phyloP scores from a whole-genome alignment of 2,329 filamentous ascomycete species.

The Fusarium buxicola region DNA sequence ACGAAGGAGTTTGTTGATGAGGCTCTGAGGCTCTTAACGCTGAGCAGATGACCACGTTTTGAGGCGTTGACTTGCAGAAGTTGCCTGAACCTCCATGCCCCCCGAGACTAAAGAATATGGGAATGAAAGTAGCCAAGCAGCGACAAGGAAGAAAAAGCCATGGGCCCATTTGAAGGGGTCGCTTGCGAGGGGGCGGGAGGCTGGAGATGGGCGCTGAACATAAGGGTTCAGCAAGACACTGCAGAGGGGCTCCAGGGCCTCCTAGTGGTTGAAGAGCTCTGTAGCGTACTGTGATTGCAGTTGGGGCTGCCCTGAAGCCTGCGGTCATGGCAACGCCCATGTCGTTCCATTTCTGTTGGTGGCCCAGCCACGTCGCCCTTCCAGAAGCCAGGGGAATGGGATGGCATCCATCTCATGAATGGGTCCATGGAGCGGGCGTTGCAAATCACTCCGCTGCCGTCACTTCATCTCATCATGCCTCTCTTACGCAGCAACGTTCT shows the following conservation, averaged over 20 bases:
- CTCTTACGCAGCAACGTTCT: slow-evolving; percentile 1
- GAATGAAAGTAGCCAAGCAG: neutral
- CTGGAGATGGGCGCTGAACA: slow-evolving; percentile 15
- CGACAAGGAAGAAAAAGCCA: neutral
- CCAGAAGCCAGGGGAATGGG: slow-evolving; percentile 18
- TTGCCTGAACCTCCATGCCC: too few species aligned
- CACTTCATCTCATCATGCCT: slow-evolving; percentile 12
- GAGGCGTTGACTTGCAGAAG: slow-evolving; percentile 3
- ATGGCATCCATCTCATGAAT: slow-evolving; percentile 3
- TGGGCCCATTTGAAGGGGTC: slow-evolving; percentile 13
- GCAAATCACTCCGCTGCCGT: slow-evolving; percentile 20
- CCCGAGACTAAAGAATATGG: neutral
- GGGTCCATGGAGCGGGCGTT: slow-evolving; percentile 12
- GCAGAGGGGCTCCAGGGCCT: slow-evolving; percentile 7
- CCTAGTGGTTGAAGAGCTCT: slow-evolving; percentile 23
- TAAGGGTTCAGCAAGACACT: slow-evolving; percentile 15
- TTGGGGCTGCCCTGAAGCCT: slow-evolving; percentile 8
- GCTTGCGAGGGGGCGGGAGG: slow-evolving; percentile 32
- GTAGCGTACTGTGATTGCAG: slow-evolving; percentile 20
- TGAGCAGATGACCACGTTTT: neutral
- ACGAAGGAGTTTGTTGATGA: slow-evolving; percentile 2
- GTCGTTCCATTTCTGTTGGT: slow-evolving; percentile 11
- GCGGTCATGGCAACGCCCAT: slow-evolving; percentile 22
- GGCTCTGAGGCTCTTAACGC: neutral
- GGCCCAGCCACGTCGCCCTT: slow-evolving; percentile 15